Conservation (phyloP, 768 basidiomycete genomes). For the Tulasnella sp. region DNA sequence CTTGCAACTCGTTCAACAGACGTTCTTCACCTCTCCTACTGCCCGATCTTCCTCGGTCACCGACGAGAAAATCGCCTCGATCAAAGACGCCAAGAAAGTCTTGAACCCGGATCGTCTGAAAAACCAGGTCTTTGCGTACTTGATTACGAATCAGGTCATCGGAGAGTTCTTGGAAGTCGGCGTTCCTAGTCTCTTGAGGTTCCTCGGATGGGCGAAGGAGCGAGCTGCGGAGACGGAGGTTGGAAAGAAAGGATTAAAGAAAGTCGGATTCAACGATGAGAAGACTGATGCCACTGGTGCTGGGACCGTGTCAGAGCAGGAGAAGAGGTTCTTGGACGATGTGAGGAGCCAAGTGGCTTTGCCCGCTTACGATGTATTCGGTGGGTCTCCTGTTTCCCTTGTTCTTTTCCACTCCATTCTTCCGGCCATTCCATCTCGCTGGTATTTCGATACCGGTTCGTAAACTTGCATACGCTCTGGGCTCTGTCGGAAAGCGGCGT, state of each 20-base stretch:
- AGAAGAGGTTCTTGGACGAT: constrained; percentile 69
- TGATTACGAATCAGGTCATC: constrained; percentile 79
- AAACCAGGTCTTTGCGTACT: constrained; percentile 89
- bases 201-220: constrained; percentile 43
- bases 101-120: constrained; percentile 48
- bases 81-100: constrained; percentile 30
- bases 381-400: constrained; percentile 26
- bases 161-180: constrained; percentile 73
- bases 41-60: constrained; percentile 20
- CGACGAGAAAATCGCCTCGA: constrained; percentile 29
- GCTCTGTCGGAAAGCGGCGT: background rate
- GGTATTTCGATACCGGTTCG: background rate
- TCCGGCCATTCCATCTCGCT: background rate
- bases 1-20: constrained; percentile 48
- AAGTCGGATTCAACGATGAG: constrained; percentile 33
- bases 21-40: constrained; percentile 13
- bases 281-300: constrained; percentile 19
- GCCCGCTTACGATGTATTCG: constrained; percentile 73
- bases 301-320: constrained; percentile 41
- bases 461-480: background rate
- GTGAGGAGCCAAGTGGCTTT: constrained; percentile 70
- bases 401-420: background rate
- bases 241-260: constrained; percentile 59
- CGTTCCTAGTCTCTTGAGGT: constrained; percentile 67
- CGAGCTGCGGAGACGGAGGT: constrained; percentile 60